Percentiles rank a stretch among this genome's conserved stretches.
Evolutionary conservation across 345 rosid genomes (phyloP).

Genomic region (Pistacia vera): DNA sequence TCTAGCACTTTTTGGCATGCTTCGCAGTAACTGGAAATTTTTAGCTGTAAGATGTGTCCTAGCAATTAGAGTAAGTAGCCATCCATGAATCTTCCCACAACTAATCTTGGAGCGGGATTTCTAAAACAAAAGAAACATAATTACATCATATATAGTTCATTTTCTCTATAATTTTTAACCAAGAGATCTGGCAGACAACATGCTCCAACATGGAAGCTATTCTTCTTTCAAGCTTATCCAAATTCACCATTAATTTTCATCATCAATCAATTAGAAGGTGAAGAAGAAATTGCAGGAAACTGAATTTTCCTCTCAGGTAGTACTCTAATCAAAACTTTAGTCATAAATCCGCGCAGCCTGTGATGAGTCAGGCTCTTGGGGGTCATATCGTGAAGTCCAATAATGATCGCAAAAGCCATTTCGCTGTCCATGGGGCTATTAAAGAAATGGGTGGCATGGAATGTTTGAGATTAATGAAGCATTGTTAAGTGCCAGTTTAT

Average conservation of each 20-base stretch:
- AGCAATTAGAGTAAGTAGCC: slow-evolving; percentile 46
- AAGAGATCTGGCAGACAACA: slow-evolving; percentile 46
- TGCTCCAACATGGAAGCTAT: slow-evolving; percentile 43
- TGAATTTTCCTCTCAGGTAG: slow-evolving; percentile 48
- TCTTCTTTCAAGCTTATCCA: slow-evolving; percentile 32
- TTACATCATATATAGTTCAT: slow-evolving; percentile 36
- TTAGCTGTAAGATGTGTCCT: slow-evolving; percentile 34
- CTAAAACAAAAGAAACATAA: slow-evolving; percentile 34
- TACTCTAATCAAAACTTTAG: slow-evolving; percentile 44
- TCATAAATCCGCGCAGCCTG: slow-evolving; percentile 31
- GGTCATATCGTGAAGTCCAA: slow-evolving; percentile 26
- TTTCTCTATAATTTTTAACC: slow-evolving; percentile 37
- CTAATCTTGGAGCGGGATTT: slow-evolving; percentile 23
- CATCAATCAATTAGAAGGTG: slow-evolving; percentile 45
- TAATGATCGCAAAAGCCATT: slow-evolving; percentile 44
- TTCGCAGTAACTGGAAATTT: slow-evolving; percentile 43
- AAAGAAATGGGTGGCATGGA: slow-evolving; percentile 69
- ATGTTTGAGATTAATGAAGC: neutral
- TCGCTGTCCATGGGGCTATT: slow-evolving; percentile 53
- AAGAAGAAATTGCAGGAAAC: slow-evolving; percentile 60
- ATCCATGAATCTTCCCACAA: slow-evolving; percentile 54
- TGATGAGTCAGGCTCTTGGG: slow-evolving; percentile 30
- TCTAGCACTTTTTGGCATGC: slow-evolving; percentile 44
- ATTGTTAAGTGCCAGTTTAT: neutral
- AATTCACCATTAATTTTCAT: slow-evolving; percentile 28